Evolutionary conservation across 2,329 filamentous ascomycete species (phyloP).

Genomic region (Nakataea oryzae): DNA sequence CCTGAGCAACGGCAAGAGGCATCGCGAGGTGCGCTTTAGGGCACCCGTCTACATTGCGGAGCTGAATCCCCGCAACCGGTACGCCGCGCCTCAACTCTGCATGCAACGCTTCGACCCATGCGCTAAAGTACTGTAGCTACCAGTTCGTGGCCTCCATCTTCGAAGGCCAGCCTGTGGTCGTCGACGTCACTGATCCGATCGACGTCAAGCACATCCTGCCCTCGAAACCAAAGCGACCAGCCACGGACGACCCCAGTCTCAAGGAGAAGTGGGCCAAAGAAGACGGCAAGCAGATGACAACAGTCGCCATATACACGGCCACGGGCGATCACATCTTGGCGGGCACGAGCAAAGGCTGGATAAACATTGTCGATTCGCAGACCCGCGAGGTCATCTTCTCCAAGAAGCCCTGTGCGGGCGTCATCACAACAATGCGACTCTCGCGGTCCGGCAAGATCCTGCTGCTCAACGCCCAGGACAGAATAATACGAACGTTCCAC

Average conservation of each 20-base stretch:
- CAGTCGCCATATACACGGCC: conserved; percentile 79
- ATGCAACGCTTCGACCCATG: not conserved
- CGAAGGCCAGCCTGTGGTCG: conserved; percentile 82
- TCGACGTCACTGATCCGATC: conserved; percentile 63
- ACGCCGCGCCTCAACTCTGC: conserved; percentile 18
- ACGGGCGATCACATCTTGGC: conserved; percentile 82
- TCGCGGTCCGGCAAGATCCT: conserved; percentile 77
- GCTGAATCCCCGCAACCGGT: conserved; percentile 85
- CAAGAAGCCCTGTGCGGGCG: conserved; percentile 75
- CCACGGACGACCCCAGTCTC: conserved; percentile 57
- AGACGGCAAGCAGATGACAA: conserved; percentile 91
- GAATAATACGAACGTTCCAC: conserved; percentile 86
- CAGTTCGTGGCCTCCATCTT: conserved; percentile 87
- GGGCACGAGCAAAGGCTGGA: conserved; percentile 88
- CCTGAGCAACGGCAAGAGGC: conserved; percentile 55
- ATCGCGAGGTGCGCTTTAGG: conserved; percentile 82
- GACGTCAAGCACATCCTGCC: conserved; percentile 69
- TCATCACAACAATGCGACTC: conserved; percentile 79
- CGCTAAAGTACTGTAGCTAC: conserved; percentile 36
- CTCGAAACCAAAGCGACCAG: conserved; percentile 68
- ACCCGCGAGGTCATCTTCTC: conserved; percentile 81
- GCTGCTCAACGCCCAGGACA: conserved; percentile 86
- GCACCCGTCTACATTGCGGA: conserved; percentile 94
- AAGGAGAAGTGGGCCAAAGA: conserved; percentile 82
- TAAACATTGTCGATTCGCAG: conserved; percentile 85